phyloP scores from a whole-genome alignment of 1,284 basidiomycete species.

The Ganoderma boninense region DNA sequence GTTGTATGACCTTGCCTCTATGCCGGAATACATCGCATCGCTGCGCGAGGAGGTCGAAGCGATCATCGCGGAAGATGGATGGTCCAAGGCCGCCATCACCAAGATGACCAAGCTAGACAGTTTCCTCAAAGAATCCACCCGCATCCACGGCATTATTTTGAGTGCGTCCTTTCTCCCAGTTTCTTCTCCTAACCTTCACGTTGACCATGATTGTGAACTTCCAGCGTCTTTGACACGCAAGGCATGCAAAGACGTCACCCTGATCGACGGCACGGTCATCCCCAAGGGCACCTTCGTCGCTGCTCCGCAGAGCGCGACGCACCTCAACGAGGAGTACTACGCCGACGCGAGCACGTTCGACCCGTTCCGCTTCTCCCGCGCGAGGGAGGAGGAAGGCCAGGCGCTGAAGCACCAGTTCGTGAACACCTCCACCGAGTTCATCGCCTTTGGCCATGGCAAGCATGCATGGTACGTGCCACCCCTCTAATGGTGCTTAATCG shows the following conservation, averaged over 20 bases:
- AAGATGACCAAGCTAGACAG: conserved; percentile 61
- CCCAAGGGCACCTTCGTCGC: conserved; percentile 47
- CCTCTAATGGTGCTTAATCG: too few relatives aligned
- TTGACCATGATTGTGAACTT: neutral
- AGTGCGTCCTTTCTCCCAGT: conserved; percentile 27
- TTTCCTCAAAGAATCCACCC: conserved; percentile 57
- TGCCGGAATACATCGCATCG: conserved; percentile 49
- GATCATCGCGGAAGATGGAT: conserved; percentile 49
- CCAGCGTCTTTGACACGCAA: conserved; percentile 45
- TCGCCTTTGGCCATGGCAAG: conserved; percentile 37
- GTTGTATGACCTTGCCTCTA: conserved; percentile 51
- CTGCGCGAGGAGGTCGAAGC: conserved; percentile 55
- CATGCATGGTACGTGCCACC: conserved; percentile 5
- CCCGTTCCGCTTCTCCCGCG: conserved; percentile 51
- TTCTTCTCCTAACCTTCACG: conserved; percentile 42
- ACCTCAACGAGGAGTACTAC: conserved; percentile 48
- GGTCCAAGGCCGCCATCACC: conserved; percentile 52
- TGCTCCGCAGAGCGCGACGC: conserved; percentile 47
- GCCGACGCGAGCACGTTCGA: conserved; percentile 33
- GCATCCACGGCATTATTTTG: conserved; percentile 43
- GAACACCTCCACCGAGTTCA: conserved; percentile 31
- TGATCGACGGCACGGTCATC: conserved; percentile 52
- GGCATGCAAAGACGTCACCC: conserved; percentile 47
- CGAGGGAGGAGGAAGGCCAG: conserved; percentile 37
- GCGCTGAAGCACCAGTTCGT: conserved; percentile 34